A percentile compares a stretch with the other conserved stretches of the same genome.
phyloP scores from a whole-genome alignment of 345 rosid species.

The Cardamine occulta region DNA sequence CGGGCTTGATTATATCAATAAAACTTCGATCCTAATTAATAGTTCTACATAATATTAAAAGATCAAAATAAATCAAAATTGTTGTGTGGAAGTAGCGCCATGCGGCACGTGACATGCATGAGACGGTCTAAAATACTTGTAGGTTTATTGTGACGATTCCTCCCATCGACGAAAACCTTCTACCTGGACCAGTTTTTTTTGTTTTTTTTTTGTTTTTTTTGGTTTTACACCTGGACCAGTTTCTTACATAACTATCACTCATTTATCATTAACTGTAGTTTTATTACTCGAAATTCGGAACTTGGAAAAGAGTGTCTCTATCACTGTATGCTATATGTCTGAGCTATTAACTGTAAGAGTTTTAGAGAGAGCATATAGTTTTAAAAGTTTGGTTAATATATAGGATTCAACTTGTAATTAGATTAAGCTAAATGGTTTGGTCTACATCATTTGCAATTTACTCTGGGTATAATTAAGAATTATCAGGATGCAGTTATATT shows the following conservation, averaged over 20 bases:
- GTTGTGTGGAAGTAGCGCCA: slow-evolving; percentile 12
- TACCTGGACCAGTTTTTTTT: slow-evolving; percentile 43
- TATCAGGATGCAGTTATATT: background rate
- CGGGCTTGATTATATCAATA: slow-evolving; percentile 7
- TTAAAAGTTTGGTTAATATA: background rate
- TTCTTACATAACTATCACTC: slow-evolving; percentile 26
- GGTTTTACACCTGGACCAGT: too few relatives aligned
- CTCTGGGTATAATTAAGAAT: background rate
- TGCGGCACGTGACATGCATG: slow-evolving; percentile 36
- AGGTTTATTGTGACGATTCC: slow-evolving; percentile 27
- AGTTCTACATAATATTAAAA: background rate
- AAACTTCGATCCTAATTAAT: slow-evolving; percentile 1
- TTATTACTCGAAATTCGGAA: slow-evolving; percentile 12
- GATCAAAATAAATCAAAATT: background rate
- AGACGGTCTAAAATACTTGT: slow-evolving; percentile 33
- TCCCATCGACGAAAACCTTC: slow-evolving; percentile 31
- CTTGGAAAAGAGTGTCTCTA: too few relatives aligned
- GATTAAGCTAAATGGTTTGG: background rate
- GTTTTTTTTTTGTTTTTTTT: too few relatives aligned
- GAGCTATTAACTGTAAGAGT: background rate
- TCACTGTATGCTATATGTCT: too few relatives aligned
- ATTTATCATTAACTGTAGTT: background rate
- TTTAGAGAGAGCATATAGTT: background rate
- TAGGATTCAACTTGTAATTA: slow-evolving; percentile 3
- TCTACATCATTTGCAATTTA: background rate